Evolutionary conservation across 2,329 filamentous ascomycete genomes (phyloP), one percentile per base, ranked within the genome.

Genomic region (Scopulariopsis brevicaulis): DNA sequence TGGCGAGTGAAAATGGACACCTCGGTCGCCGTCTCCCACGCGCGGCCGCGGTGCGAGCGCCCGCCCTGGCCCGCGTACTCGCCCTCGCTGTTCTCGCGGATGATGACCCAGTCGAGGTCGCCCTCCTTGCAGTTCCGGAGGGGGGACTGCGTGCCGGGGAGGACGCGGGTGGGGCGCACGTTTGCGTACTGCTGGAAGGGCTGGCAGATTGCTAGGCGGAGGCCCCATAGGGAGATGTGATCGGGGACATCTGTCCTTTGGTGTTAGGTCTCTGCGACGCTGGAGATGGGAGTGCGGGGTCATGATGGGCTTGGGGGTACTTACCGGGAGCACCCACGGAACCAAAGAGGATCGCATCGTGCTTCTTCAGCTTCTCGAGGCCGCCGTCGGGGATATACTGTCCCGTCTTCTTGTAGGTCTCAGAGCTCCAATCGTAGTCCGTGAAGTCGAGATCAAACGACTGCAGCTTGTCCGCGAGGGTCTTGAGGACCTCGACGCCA

Each of bases 21-120:
- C 20, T 86, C 83, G 1, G 83, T 86, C 1, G 81, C 80, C 0
- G 72, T 74, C 65, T 85, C 82, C 81, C 82, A 85, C 0, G 78
- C 73, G 58, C 77, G 72, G 10, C 81, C 79, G 2, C 71, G 69
- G 67, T 86, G 83, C 0, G 81, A 83, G 0, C 81, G 76, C 0
- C 84, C 84, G 1, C 83, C 83, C 59, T 86, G 82, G 0, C 83
- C 83, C 1, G 82, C 81, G 61, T 86, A 86, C 64, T 86, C 83
- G 56, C 83, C 83, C 62, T 86, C 83, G 28, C 79, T 83, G 68
- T 86, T 86, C 69, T 86, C 83, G 25, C 83, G 80, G 48, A 86
- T 71, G 57, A 86, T 85, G 11, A 85, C 80, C 82, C 83, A 86
- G 69, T 86, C 81, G 0, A 86, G 70, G 56, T 84, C 79, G 0